Evolutionary conservation across 2,329 filamentous ascomycete species (phyloP).

Genomic region (Neofusicoccum sp.): DNA sequence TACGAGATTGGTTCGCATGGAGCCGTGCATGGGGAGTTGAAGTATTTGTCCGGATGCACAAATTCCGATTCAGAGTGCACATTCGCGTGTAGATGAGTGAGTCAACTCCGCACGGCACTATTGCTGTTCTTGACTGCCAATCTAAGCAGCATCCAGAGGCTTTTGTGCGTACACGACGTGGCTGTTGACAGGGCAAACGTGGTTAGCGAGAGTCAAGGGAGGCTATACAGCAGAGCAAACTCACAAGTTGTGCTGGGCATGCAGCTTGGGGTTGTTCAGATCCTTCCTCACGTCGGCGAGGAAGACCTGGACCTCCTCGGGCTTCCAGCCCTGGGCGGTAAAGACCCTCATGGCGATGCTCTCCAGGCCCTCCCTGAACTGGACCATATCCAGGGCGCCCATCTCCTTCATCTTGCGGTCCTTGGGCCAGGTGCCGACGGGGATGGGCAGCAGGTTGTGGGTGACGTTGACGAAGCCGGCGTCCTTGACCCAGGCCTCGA

Average conservation of each 20-base stretch:
- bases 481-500: conserved; percentile 27
- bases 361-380: conserved; percentile 15
- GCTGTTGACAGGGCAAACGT: not conserved
- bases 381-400: conserved; percentile 4
- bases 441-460: conserved; percentile 24
- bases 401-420: conserved; percentile 20
- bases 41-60: too few relatives aligned
- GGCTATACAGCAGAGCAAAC: not conserved
- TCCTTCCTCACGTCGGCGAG: conserved; percentile 20
- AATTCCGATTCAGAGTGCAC: too few relatives aligned
- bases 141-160: not conserved
- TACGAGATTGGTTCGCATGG: too few relatives aligned
- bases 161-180: conserved; percentile 16
- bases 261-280: conserved; percentile 18
- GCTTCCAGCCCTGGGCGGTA: conserved; percentile 22
- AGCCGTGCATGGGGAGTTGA: too few relatives aligned
- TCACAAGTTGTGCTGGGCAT: conserved; percentile 19
- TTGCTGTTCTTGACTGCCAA: too few relatives aligned
- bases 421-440: conserved; percentile 29
- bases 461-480: conserved; percentile 27
- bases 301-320: conserved; percentile 21
- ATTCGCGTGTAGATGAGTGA: too few relatives aligned
- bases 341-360: conserved; percentile 20
- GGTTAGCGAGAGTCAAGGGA: not conserved
- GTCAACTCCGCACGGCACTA: too few relatives aligned